Base-by-base conservation (phyloP, 2,329 filamentous ascomycete species). In the Diaporthe sp. region DNA sequence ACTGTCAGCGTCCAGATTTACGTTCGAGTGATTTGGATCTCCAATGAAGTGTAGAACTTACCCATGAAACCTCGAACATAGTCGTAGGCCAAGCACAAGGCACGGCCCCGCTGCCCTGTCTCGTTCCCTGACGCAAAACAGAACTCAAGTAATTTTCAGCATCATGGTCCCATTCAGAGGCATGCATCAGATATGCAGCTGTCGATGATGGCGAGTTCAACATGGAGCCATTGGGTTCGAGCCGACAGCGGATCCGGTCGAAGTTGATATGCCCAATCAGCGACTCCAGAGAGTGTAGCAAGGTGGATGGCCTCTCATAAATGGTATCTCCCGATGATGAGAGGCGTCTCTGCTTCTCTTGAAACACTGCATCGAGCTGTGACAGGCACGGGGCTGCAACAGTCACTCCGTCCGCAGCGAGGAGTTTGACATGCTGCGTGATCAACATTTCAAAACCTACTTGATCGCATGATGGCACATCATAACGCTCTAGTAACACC, bases 271-370 rank as follows among this genome's bases (percentile, higher is more conserved):
- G 59, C 19, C 59, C 59, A 17, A 65, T 46, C 39, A 65, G 4
- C n/a, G 59, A n/a, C 37, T 65, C 59, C n/a, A 65, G 59, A 4
- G 59, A 65, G 44, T 65, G 59, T 6, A 44, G 44, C 19, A 65
- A 15, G 0, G 59, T 65, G 44, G 39, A 65, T 10, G 59, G 39
- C 5, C 15, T 19, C 37, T 46, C 8, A 6, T 65, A 65, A 28
- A 65, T 4, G n/a, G 22, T 28, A 22, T 55, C 51, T 9, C 5
- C 2, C 15, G 25, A 65, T 17, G 59, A 22, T 5, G 59, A 44
- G n/a, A 65, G 39, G 5, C 44, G 22, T 65, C 25, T 28, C 13
- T 28, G 39, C 25, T 65, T 65, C 1, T n/a, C 19, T 3, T 6
- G 25, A 4, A 42, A 44, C 12, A 31, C 22, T 6, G 13, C 39